phyloP scores from a whole-genome alignment of 257 asterid genomes.

The Echites panduratus region DNA sequence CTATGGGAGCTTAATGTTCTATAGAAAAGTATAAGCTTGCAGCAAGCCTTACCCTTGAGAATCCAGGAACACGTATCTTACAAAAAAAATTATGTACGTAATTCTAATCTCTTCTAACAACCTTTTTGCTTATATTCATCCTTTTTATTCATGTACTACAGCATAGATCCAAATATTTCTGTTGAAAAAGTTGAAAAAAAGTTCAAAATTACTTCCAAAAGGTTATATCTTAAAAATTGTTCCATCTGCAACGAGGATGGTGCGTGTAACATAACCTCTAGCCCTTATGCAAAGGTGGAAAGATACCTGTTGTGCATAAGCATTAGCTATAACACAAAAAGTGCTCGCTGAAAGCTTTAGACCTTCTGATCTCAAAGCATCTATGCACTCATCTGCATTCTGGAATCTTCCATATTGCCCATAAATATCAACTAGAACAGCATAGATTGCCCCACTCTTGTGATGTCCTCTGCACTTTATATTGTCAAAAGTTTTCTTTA shows the following conservation, averaged over 20 bases:
- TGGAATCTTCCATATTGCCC: constrained; percentile 75
- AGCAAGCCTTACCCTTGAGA: background rate
- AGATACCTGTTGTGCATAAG: constrained; percentile 81
- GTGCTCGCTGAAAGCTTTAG: constrained; percentile 58
- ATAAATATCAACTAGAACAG: constrained; percentile 70
- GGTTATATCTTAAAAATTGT: background rate
- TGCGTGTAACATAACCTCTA: background rate
- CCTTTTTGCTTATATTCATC: background rate
- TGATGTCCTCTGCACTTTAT: constrained; percentile 62
- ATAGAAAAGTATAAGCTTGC: background rate
- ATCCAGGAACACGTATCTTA: background rate
- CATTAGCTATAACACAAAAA: constrained; percentile 82
- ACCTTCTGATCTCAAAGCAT: constrained; percentile 61
- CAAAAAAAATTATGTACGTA: background rate
- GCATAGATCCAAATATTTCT: background rate
- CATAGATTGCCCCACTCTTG: constrained; percentile 66
- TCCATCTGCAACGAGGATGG: background rate
- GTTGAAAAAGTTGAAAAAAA: background rate
- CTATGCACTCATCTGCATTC: constrained; percentile 58
- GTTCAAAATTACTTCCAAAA: background rate
- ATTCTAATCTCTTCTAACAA: background rate
- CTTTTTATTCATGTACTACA: background rate
- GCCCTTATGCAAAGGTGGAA: background rate
- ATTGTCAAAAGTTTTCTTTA: constrained; percentile 45
- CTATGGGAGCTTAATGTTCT: background rate